Evolutionary conservation across 345 rosid species (phyloP), one percentile per base, ranked within the genome.

Genomic region (Conringia planisiliqua): DNA sequence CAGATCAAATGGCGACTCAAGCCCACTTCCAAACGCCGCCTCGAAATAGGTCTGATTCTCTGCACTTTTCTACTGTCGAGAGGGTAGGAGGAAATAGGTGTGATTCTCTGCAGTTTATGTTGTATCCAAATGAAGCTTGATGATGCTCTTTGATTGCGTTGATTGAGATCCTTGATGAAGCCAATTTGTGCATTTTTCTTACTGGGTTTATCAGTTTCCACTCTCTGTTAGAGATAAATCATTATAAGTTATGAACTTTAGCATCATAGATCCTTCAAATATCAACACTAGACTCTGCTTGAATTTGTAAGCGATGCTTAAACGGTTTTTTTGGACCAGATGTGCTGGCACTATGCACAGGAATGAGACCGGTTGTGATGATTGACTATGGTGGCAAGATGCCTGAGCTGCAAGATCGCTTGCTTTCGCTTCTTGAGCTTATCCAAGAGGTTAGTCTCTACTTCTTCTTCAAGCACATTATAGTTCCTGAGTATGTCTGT

Each of bases 331-430:
- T 14, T 79, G 73, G 59, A 66, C 63, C 90, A 90, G 96, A 94
- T 88, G 72, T 87, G 54, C 78, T 90, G 43, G 97, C 93, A 6
- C 71, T 94, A 73, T 85, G 91, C 80, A 77, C 89, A 1, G 85
- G 85, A 59, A 84, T 94, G 93, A 91, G 98, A 75, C 92, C 97
- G 3, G 96, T 90, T 59, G 85, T 90, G 61, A 91, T 94, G 98
- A 84, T 91, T 46, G 98, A 94, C 67, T 91, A 94, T 74, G 98
- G 96, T 69, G 98, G 97, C 27, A 94, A 86, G 87, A 66, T 94
- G 86, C 98, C 98, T 38, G 91, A 89, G 82, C 77, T 94, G 33
- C 96, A 91, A 69, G 83, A 85, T 12, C 85, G 77, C 48, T 78
- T 94, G 14, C 86, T 90, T 62, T 77, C 85, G 3, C 85, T 94